phyloP scores from a whole-genome alignment of 495 filamentous ascomycete species.

The Chaetomium fimeti region DNA sequence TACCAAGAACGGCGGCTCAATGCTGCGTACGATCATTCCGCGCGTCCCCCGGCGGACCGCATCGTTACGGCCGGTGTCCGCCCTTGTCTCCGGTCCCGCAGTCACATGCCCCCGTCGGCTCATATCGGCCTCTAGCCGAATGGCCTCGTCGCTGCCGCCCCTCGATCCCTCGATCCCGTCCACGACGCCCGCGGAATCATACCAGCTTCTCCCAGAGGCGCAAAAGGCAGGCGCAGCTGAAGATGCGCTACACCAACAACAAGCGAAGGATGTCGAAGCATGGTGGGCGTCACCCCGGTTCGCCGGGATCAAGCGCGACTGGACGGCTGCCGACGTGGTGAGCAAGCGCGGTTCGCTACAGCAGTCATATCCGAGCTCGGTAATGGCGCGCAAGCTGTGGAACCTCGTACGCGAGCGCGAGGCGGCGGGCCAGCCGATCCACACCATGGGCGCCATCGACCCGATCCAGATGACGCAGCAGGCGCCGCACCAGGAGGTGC shows the following conservation, averaged over 20 bases:
- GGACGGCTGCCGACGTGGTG: constrained; percentile 85
- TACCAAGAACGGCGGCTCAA: constrained; percentile 16
- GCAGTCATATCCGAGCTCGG: constrained; percentile 83
- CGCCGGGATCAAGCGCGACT: constrained; percentile 86
- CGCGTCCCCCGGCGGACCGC: constrained; percentile 31
- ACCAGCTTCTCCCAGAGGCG: constrained; percentile 71
- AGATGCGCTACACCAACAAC: constrained; percentile 73
- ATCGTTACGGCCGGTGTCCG: constrained; percentile 18
- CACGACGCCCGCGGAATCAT: constrained; percentile 64
- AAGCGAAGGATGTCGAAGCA: constrained; percentile 75
- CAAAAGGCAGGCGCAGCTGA: constrained; percentile 75
- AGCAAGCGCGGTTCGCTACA: constrained; percentile 84
- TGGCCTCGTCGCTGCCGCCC: constrained; percentile 31
- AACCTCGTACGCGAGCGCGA: constrained; percentile 75
- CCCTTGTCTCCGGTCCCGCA: constrained; percentile 19
- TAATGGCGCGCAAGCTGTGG: constrained; percentile 94
- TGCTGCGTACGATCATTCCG: constrained; percentile 33
- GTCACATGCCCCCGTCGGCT: constrained; percentile 19
- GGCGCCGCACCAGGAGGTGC: constrained; percentile 88
- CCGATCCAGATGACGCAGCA: constrained; percentile 99
- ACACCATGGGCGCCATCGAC: constrained; percentile 97
- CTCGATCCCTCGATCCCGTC: constrained; percentile 50
- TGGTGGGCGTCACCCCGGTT: constrained; percentile 88
- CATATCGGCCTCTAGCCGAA: constrained; percentile 34
- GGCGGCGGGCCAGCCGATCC: constrained; percentile 77